Conservation (phyloP, 2,329 filamentous ascomycete species). For the Myriosclerotinia duriaeana region DNA sequence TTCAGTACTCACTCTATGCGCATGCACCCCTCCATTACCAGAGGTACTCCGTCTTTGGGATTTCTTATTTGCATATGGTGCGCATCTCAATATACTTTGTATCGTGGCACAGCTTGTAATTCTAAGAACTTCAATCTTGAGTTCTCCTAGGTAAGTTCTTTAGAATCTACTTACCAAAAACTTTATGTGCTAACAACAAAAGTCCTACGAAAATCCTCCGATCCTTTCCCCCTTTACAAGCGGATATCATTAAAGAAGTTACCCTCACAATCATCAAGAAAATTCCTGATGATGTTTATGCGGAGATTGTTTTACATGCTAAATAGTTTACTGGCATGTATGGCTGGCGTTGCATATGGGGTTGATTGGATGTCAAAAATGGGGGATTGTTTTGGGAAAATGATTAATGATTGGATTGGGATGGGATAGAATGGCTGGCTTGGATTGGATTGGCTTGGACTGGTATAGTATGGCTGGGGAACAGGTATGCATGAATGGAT, state of each 20-base stretch:
- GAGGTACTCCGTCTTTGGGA: conserved; percentile 95
- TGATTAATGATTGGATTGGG: neutral
- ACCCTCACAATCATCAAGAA: conserved; percentile 85
- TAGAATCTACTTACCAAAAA: conserved; percentile 5
- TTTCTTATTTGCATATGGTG: conserved; percentile 92
- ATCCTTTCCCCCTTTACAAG: conserved; percentile 80
- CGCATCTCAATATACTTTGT: conserved; percentile 91
- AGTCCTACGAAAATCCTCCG: conserved; percentile 93
- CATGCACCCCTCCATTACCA: conserved; percentile 90
- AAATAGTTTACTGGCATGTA: conserved; percentile 48
- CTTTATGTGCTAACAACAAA: conserved; percentile 22
- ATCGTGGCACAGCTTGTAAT: conserved; percentile 94
- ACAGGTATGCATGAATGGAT: neutral
- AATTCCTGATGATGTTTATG: conserved; percentile 87
- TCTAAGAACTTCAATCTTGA: conserved; percentile 79
- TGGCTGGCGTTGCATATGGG: neutral
- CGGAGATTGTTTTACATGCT: conserved; percentile 85
- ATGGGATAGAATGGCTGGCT: neutral
- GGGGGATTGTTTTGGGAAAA: neutral
- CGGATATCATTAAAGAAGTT: conserved; percentile 78
- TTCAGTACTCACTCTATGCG: conserved; percentile 89
- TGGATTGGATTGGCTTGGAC: neutral
- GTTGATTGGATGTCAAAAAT: conserved; percentile 1
- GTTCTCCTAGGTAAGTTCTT: conserved; percentile 70
- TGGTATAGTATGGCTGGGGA: neutral